Base-by-base conservation (phyloP, 148 eudicot genomes). In the Nyssa sinensis region DNA sequence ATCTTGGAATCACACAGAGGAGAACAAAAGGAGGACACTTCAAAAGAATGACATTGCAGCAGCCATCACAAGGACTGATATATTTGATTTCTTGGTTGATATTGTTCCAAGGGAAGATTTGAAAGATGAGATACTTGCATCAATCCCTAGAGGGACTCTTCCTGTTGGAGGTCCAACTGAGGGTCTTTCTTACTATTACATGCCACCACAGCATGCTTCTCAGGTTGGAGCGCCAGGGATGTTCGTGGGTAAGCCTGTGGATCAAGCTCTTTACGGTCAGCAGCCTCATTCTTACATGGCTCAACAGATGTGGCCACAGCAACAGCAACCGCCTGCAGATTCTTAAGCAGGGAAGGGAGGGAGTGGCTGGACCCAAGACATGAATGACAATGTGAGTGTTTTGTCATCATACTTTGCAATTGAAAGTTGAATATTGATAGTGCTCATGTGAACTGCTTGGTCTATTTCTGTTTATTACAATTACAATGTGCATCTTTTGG, bases 1-100 rank as follows among this genome's bases (percentile, higher is more conserved):
- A 69, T 79, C 87, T 4, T 84, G 87, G 87, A 74, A 61, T 13
- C 81, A 78, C 66, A 77, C 87, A 2, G 85, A 84, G 68, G 83
- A 79, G 47, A 69, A 76, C 74, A 84, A 74, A 49, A 74, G 87
- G 72, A 79, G 84, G 57, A 84, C 87, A 4, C 87, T 84, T 34
- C 87, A 84, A 74, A 84, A 81, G 64, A 71, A 71, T 19, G 87
- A 84, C 57, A 77, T 84, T 32, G 79, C 85, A 0, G 81, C 79
- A 2, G 85, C 87, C 6, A 71, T 81, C 31, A 69, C 83, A 0
- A 81, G 77, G 14, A 81, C 77, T 74, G 87, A 84, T 24, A 72
- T 81, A 47, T 84, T 84, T 57, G 87, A 84, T 68, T 84, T 84
- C 75, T 32, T 84, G 62, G 85, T 84, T n/a, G 87, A 84, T 70